Percentiles rank a stretch among this genome's conserved stretches.
Evolutionary conservation across 305 asterid species (phyloP).

Genomic region (Euphrasia arctica): DNA sequence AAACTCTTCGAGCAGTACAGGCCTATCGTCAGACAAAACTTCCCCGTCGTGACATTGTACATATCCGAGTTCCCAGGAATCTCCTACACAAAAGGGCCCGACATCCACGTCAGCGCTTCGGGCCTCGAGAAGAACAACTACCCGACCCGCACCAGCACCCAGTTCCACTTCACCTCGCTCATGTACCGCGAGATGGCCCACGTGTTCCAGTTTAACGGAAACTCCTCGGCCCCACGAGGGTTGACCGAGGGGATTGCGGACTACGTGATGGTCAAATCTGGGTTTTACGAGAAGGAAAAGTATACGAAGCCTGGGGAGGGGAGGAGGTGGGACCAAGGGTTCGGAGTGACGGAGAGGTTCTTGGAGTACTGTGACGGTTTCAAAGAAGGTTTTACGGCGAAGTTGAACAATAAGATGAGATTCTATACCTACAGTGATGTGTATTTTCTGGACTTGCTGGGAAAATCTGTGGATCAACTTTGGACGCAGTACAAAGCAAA

Average conservation of each 20-base stretch:
- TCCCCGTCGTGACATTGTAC: not conserved
- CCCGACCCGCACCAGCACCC: not conserved
- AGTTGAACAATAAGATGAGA: not conserved
- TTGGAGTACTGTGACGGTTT: slow-evolving; percentile 34
- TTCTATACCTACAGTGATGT: slow-evolving; percentile 14
- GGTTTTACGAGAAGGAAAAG: slow-evolving; percentile 22
- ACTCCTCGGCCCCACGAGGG: slow-evolving; percentile 23
- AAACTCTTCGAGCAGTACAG: not conserved
- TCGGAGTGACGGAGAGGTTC: slow-evolving; percentile 47
- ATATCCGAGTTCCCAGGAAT: slow-evolving; percentile 13
- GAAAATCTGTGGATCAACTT: slow-evolving; percentile 48
- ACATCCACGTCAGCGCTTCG: slow-evolving; percentile 19
- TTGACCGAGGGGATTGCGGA: slow-evolving; percentile 47
- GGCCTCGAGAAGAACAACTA: not conserved
- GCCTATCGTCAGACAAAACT: not conserved
- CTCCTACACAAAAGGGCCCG: not conserved
- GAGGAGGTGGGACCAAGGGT: slow-evolving; percentile 51
- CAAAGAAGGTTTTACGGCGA: not conserved
- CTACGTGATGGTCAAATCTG: slow-evolving; percentile 46
- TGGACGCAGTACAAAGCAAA: slow-evolving; percentile 56
- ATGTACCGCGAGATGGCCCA: slow-evolving; percentile 31
- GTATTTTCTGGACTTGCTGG: slow-evolving; percentile 42
- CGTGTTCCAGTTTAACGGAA: slow-evolving; percentile 31
- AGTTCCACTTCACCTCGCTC: not conserved
- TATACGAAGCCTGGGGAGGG: slow-evolving; percentile 52